Conservation (phyloP, 352 stramenopile genomes). For the Pythium brachiatum region DNA sequence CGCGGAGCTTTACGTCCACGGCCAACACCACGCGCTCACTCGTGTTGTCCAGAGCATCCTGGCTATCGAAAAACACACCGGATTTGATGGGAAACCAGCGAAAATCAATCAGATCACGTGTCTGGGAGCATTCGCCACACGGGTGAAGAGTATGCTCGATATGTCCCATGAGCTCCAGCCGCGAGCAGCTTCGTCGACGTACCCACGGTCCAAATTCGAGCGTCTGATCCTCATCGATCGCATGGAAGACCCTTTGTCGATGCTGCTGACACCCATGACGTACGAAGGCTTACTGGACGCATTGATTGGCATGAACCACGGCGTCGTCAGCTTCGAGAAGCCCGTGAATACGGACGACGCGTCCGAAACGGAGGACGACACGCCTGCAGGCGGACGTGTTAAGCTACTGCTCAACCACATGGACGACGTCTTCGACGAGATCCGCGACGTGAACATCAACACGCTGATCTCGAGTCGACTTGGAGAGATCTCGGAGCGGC, state of each 20-base stretch:
- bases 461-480: constrained; percentile 52
- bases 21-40: constrained; percentile 53
- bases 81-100: neutral
- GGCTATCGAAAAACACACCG: constrained; percentile 46
- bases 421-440: constrained; percentile 68
- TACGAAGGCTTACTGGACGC: constrained; percentile 81
- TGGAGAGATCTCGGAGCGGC: constrained; percentile 47
- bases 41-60: constrained; percentile 64
- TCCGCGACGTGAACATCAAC: constrained; percentile 84
- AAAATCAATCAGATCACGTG: constrained; percentile 41
- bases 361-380: constrained; percentile 8
- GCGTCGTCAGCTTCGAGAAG: constrained; percentile 62
- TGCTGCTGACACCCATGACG: constrained; percentile 82
- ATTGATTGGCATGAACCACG: constrained; percentile 69
- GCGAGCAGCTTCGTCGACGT: neutral
- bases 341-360: constrained; percentile 1
- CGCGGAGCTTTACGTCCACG: constrained; percentile 67
- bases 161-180: constrained; percentile 39
- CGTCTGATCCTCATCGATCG: constrained; percentile 70
- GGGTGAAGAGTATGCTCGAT: constrained; percentile 64
- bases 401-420: constrained; percentile 66
- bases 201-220: constrained; percentile 29
- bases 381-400: constrained; percentile 21
- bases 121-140: constrained; percentile 48
- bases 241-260: constrained; percentile 77